These are phyloP conservation scores for Mycosphaerella arachidis DNA, from an alignment of 2,329 filamentous ascomycete species.

Conservation along the genomic window DNA sequence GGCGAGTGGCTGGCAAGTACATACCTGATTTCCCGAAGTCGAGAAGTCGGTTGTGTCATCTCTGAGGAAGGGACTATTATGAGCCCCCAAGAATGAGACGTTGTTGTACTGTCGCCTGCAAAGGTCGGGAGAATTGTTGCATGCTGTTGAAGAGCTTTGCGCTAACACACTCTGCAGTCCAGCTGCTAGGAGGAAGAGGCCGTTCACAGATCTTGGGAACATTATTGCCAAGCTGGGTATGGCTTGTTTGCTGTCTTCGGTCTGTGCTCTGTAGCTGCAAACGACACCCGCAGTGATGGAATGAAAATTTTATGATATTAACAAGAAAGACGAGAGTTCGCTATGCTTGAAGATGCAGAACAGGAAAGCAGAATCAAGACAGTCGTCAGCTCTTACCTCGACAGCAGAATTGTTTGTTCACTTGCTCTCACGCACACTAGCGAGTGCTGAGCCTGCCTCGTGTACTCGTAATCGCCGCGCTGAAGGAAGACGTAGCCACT, in stretches of 20 bases:
- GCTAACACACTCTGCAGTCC: conserved; percentile 11
- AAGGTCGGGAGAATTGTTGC: conserved; percentile 56
- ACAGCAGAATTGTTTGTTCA: neutral
- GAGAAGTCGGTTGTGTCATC: conserved; percentile 17
- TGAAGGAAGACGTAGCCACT: neutral
- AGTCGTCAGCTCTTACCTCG: neutral
- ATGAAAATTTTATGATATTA: neutral
- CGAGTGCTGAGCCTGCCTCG: neutral
- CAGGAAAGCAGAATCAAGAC: neutral
- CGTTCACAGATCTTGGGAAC: conserved; percentile 6
- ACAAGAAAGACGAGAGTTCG: neutral
- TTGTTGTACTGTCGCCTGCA: conserved; percentile 57
- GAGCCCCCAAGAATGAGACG: conserved; percentile 57
- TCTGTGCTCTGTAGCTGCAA: neutral
- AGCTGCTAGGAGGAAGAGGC: conserved; percentile 4
- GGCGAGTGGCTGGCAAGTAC: neutral
- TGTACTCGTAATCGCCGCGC: neutral
- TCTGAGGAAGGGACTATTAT: conserved; percentile 57
- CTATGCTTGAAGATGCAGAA: neutral
- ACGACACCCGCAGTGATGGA: neutral
- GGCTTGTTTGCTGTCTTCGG: neutral
- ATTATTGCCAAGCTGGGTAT: conserved; percentile 2
- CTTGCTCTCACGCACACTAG: neutral
- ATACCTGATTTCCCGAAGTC: conserved; percentile 50
- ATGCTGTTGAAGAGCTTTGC: conserved; percentile 31